These are phyloP conservation scores for Phanerodontia chrysosporium DNA, from an alignment of 768 basidiomycete genomes.

Conservation along the genomic window DNA sequence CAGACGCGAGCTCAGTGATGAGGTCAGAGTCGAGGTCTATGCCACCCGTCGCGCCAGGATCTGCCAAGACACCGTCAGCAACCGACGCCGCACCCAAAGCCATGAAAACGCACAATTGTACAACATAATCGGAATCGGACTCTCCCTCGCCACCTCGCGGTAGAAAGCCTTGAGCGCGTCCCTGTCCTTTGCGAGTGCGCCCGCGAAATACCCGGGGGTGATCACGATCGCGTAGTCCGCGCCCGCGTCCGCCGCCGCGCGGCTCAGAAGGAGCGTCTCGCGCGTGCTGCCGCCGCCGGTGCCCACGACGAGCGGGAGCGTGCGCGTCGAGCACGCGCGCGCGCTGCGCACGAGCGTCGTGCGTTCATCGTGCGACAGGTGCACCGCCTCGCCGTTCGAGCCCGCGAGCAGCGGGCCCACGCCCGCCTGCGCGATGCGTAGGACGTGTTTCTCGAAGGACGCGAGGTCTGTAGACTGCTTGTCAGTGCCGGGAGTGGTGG, in stretches of 20 bases:
- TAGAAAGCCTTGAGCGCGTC: conserved; percentile 77
- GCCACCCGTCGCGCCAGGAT: conserved; percentile 83
- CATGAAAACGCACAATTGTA: conserved; percentile 73
- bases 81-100: conserved; percentile 3
- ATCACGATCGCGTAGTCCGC: conserved; percentile 88
- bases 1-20: conserved; percentile 72
- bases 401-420: conserved; percentile 34
- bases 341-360: conserved; percentile 27
- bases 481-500: too few relatives aligned
- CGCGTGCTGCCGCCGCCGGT: conserved; percentile 82
- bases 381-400: conserved; percentile 48
- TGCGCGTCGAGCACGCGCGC: conserved; percentile 68
- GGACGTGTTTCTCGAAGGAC: conserved; percentile 36
- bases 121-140: conserved; percentile 82
- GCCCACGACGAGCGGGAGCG: conserved; percentile 76
- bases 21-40: conserved; percentile 90
- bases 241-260: conserved; percentile 77
- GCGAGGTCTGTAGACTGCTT: conserved; percentile 35
- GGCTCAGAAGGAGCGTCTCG: conserved; percentile 71
- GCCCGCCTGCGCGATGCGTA: conserved; percentile 36
- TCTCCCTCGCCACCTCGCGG: conserved; percentile 70
- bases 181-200: conserved; percentile 56
- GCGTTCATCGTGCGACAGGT: conserved; percentile 38
- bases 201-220: conserved; percentile 82
- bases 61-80: conserved; percentile 34